Base-by-base conservation (phyloP, 2,329 filamentous ascomycete genomes). In the Penicillium sp. region DNA sequence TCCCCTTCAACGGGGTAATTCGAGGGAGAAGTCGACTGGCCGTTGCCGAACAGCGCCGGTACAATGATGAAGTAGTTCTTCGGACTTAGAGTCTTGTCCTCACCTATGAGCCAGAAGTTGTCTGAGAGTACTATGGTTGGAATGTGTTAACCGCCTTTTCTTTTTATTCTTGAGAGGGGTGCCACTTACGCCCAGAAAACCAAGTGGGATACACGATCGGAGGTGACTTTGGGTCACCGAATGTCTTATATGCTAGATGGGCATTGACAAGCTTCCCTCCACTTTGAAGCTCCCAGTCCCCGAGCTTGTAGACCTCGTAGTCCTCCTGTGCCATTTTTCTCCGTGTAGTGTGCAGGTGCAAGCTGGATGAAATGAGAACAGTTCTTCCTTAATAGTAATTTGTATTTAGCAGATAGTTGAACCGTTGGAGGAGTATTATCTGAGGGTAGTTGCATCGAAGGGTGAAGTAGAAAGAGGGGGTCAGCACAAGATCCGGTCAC, bases 171-270 rank as follows among this genome's bases (percentile, higher is more conserved):
- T 2, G 11, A 21, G 21, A 48, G 7, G 15, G 11, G 15, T n/a
- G 15, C 4, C 13, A 75, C 81, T 55, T 73, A 85, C 83, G 67
- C 62, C 88, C 88, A 19, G 86, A 88, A 73, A 88, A 93, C 91
- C 91, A 93, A 2, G 88, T 88, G 2, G 91, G 91, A 70, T 93
- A 93, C 64, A 93, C 84, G 61, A 93, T 85, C 2, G 87, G 87
- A 7, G 90, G 90, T 6, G 79, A 81, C 0, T 79, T 83, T 0
- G 85, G 73, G 60, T 88, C 81, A 21, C 91, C 91, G 67, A 90
- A 89, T 0, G 90, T 91, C 75, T 90, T 92, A 81, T 91, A 94
- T 17, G 90, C 90, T 58, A 94, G 86, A 70, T 86, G 85, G 1
- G 91, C 91, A 67, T 85, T 75, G 1, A 84, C 82, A 19, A 93